Evolutionary conservation across 2,329 filamentous ascomycete genomes (phyloP), one percentile per base, ranked within the genome.

Genomic region (Fusarium succisae): DNA sequence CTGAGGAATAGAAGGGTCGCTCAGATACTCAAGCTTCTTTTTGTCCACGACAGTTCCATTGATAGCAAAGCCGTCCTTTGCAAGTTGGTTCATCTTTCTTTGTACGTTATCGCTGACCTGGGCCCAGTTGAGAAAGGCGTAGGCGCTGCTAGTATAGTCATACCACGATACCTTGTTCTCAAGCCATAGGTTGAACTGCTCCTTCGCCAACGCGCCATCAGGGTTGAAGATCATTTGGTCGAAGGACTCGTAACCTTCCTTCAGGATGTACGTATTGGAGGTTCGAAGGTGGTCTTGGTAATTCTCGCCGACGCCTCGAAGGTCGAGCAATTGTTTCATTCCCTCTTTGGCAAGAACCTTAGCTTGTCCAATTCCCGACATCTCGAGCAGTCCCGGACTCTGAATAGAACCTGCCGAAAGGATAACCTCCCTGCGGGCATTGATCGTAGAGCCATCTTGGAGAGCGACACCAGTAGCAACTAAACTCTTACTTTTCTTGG

Each of bases 401-500:
- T 50, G 47, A 6, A 30, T n/a, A 30, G 47, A 50, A 9, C 28
- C 47, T 13, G 28, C 20, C 20, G 47, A 50, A 6, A 50, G 28
- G 20, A 50, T 30, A 0, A 50, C 47, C 20, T 50, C 47, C 28
- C 15, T 50, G 10, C 14, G 20, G 3, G 28, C 14, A 10, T 30
- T 50, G 28, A 50, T 30, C 3, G 6, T 50, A 8, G 47, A 50
- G 20, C 28, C 47, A 30, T 50, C 47, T 6, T n/a, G 20, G 1
- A 50, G 20, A 50, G 14, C 28, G 47, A 50, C 28, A 0, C 20
- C 47, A 8, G 47, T 30, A 13, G 47, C 47, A n/a, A 50, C 14
- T 1, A 50, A 9, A 3, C 5, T 14, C 7, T 30, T 30, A 12
- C 7, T n/a, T 10, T n/a, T 50, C 7, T n/a, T 30, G 0, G 47